These are phyloP conservation scores for Pseudognaphalium luteoalbum DNA, from an alignment of 129 eudicot genomes.

Conservation along the genomic window DNA sequence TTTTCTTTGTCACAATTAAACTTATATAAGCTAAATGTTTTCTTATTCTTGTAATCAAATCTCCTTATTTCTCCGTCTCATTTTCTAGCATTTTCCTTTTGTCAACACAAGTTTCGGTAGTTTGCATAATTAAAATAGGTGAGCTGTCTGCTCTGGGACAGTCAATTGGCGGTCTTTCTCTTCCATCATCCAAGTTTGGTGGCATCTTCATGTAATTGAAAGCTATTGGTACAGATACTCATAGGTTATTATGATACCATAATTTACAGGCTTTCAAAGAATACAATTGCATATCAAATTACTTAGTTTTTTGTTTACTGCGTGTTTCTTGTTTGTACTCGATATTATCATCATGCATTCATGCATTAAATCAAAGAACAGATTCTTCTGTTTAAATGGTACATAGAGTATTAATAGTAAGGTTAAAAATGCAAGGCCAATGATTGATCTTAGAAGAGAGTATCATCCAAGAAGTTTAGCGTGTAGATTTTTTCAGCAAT, in stretches of 20 bases:
- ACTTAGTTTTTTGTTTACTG: constrained; percentile 5
- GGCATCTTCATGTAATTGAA: background rate
- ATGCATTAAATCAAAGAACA: background rate
- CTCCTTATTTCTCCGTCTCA: background rate
- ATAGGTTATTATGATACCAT: background rate
- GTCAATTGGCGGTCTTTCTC: background rate
- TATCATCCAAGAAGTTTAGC: background rate
- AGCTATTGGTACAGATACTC: background rate
- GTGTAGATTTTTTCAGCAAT: background rate
- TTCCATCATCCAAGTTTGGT: background rate
- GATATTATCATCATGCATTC: background rate
- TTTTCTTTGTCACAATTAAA: constrained; percentile 13
- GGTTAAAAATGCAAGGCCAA: background rate
- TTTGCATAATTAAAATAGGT: background rate
- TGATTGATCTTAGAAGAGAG: constrained; percentile 13
- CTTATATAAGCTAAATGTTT: constrained; percentile 4
- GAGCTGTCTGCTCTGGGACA: background rate
- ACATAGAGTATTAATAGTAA: constrained; percentile 6
- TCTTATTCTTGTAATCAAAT: constrained; percentile 73
- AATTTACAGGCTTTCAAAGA: background rate
- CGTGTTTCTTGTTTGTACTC: background rate
- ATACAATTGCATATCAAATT: background rate
- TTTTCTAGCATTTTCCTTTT: background rate
- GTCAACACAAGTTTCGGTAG: background rate
- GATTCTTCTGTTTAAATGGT: constrained; percentile 6